These are phyloP conservation scores for Ogataea hybrid DNA, from an alignment of 1,139 yeast species.

Conservation along the genomic window DNA sequence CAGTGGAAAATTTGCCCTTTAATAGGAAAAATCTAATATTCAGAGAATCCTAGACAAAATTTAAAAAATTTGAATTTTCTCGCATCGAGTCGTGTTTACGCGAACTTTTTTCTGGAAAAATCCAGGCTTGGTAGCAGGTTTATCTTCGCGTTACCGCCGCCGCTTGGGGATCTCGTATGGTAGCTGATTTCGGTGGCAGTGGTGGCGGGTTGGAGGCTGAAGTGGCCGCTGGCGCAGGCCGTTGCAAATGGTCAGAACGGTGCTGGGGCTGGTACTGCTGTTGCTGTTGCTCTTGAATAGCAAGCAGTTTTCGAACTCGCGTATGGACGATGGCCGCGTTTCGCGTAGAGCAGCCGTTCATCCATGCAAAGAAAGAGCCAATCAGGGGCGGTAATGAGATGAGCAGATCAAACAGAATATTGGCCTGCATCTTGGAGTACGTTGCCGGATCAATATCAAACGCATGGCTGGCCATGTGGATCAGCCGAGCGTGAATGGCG, in stretches of 20 bases:
- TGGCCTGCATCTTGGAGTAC: conserved; percentile 68
- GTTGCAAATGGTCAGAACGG: not conserved
- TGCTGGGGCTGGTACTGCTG: conserved; percentile 1
- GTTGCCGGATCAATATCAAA: conserved; percentile 59
- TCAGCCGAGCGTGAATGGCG: conserved; percentile 65
- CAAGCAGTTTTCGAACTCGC: conserved; percentile 40
- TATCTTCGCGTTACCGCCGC: not conserved
- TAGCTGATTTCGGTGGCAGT: not conserved
- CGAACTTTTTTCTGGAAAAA: conserved; percentile 19
- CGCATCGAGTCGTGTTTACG: conserved; percentile 15
- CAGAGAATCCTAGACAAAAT: conserved; percentile 1
- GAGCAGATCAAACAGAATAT: conserved; percentile 68
- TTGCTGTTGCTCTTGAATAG: conserved; percentile 30
- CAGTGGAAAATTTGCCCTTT: conserved; percentile 5
- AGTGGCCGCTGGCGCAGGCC: not conserved
- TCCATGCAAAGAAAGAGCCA: conserved; percentile 75
- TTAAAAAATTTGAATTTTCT: conserved; percentile 16
- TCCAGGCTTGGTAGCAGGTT: conserved; percentile 4
- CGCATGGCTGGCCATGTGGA: conserved; percentile 54
- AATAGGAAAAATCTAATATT: conserved; percentile 8
- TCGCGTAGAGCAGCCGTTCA: conserved; percentile 84
- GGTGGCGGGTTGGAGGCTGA: conserved; percentile 1
- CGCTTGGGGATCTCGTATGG: not conserved
- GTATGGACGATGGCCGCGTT: conserved; percentile 77
- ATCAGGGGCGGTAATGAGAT: conserved; percentile 76